These are phyloP conservation scores for Didymellaceae sp. DNA, from an alignment of 2,329 filamentous ascomycete species.

Conservation along the genomic window DNA sequence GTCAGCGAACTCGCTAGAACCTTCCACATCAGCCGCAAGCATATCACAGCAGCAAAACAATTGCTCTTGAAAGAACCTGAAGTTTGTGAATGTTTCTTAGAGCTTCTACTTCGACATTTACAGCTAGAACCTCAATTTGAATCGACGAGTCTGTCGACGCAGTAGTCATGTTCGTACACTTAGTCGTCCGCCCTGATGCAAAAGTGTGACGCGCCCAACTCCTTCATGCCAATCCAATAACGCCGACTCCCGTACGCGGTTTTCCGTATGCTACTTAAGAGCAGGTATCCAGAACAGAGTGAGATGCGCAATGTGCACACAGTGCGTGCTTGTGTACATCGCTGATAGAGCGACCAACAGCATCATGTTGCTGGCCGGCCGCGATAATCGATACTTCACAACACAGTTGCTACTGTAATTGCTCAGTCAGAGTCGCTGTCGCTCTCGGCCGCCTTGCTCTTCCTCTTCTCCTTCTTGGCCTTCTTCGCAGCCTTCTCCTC, in stretches of 20 bases:
- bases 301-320: constrained; percentile 33
- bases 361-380: constrained; percentile 21
- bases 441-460: constrained; percentile 35
- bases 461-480: constrained; percentile 44
- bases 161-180: constrained; percentile 29
- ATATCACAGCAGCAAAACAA: neutral
- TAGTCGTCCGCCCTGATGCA: constrained; percentile 35
- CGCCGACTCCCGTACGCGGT: constrained; percentile 42
- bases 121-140: constrained; percentile 30
- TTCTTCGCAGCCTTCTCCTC: constrained; percentile 61
- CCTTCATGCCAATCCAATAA: constrained; percentile 39
- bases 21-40: constrained; percentile 27
- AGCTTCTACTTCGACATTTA: constrained; percentile 22
- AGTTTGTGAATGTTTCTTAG: constrained; percentile 19
- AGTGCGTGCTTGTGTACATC: constrained; percentile 21
- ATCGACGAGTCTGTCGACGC: constrained; percentile 29
- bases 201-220: constrained; percentile 43
- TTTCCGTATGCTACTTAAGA: constrained; percentile 47
- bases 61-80: constrained; percentile 4
- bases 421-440: constrained; percentile 44
- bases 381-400: constrained; percentile 25
- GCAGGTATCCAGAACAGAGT: constrained; percentile 36
- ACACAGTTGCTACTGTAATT: constrained; percentile 13
- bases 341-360: constrained; percentile 21
- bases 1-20: constrained; percentile 49